phyloP scores from a whole-genome alignment of 169 alveolate genomes.

The Plasmodium vivax region DNA sequence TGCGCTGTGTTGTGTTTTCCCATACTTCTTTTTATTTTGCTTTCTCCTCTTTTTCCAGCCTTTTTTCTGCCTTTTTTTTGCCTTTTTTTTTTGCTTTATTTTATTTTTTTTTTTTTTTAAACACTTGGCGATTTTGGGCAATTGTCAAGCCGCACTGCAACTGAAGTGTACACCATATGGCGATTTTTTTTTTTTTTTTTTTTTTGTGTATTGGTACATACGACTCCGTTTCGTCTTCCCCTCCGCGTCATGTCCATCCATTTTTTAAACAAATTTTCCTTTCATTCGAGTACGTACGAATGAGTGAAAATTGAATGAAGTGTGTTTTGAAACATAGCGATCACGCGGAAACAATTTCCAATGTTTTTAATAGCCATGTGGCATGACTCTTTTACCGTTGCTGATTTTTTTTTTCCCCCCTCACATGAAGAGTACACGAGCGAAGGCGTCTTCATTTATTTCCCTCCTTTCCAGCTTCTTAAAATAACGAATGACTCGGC shows the following conservation, averaged over 20 bases:
- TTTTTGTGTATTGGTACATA: background rate
- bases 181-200: slow-evolving; percentile 21
- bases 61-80: background rate
- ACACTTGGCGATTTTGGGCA: background rate
- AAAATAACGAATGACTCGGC: background rate
- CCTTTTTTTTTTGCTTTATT: background rate
- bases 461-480: background rate
- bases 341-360: background rate
- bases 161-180: background rate
- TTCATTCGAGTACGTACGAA: background rate
- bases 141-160: background rate
- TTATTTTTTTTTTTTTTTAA: slow-evolving; percentile 15
- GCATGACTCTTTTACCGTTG: background rate
- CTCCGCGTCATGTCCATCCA: background rate
- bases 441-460: background rate
- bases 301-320: background rate
- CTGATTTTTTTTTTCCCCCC: background rate
- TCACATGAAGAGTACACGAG: background rate
- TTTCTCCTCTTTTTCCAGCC: background rate
- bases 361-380: background rate
- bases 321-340: background rate
- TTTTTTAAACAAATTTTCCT: background rate
- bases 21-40: background rate
- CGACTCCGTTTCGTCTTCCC: background rate
- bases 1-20: background rate